Conservation (phyloP, 1,139 yeast species). For the Magnusiomyces fungicola region DNA sequence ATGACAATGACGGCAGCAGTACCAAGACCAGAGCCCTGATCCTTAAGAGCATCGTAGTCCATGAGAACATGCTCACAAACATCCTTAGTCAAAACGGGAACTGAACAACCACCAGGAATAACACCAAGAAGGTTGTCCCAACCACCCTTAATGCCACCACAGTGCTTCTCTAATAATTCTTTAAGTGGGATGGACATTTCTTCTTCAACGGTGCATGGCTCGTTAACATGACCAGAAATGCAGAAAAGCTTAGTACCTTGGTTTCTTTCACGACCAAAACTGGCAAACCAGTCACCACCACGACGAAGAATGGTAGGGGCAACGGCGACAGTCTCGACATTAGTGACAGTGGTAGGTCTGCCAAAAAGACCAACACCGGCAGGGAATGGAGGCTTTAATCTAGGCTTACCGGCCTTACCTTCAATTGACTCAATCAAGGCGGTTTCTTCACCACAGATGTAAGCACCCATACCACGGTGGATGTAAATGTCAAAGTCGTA, state of each 20-base stretch:
- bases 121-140: conserved; percentile 86
- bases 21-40: conserved; percentile 79
- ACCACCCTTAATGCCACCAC: conserved; percentile 86
- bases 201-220: conserved; percentile 88
- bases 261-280: conserved; percentile 79
- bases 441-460: conserved; percentile 87
- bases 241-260: conserved; percentile 75
- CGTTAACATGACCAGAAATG: conserved; percentile 83
- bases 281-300: conserved; percentile 80
- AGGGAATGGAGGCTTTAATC: conserved; percentile 90
- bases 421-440: conserved; percentile 80
- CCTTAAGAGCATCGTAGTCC: conserved; percentile 83
- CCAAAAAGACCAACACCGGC: conserved; percentile 90
- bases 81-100: conserved; percentile 66
- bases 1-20: conserved; percentile 89
- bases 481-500: conserved; percentile 73
- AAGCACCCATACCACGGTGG: conserved; percentile 91
- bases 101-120: conserved; percentile 85
- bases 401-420: conserved; percentile 89
- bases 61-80: conserved; percentile 61
- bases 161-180: conserved; percentile 76
- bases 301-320: conserved; percentile 84
- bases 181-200: conserved; percentile 84
- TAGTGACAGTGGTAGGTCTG: conserved; percentile 83
- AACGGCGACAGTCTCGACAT: conserved; percentile 83